A percentile compares a stretch with the other conserved stretches of the same genome.
These are phyloP conservation scores for Boletus reticuloceps DNA, from an alignment of 768 basidiomycete genomes.

Conservation along the genomic window DNA sequence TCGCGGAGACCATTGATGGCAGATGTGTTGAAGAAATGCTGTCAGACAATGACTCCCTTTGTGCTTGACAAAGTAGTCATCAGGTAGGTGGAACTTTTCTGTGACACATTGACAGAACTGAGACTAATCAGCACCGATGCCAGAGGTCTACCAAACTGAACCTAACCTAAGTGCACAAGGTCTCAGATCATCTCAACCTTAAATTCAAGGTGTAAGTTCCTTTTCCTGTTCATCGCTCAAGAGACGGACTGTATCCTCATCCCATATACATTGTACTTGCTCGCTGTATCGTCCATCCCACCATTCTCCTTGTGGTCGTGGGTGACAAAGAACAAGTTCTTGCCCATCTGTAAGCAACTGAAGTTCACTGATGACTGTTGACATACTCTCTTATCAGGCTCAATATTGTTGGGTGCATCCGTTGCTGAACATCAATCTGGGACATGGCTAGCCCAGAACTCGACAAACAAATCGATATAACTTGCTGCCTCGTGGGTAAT, in stretches of 20 bases:
- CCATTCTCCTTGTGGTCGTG: constrained; percentile 62
- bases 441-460: constrained; percentile 60
- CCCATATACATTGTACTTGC: constrained; percentile 68
- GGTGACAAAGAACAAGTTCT: constrained; percentile 66
- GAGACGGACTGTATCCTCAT: constrained; percentile 44
- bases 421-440: constrained; percentile 64
- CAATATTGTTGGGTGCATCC: constrained; percentile 73
- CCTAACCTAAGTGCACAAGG: constrained; percentile 32
- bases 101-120: no score
- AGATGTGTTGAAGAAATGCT: no score
- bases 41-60: no score
- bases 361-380: not conserved
- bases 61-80: no score
- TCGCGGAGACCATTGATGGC: no score
- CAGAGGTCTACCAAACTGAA: no score
- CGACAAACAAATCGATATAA: constrained; percentile 66
- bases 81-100: no score
- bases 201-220: not conserved
- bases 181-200: constrained; percentile 50
- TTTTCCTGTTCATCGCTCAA: not conserved
- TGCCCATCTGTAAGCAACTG: constrained; percentile 8
- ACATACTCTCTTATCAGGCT: constrained; percentile 35
- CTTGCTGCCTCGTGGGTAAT: constrained; percentile 49
- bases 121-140: no score
- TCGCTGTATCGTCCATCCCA: constrained; percentile 56